phyloP scores from a whole-genome alignment of 306 rosid genomes.

The Sesbania bispinosa region DNA sequence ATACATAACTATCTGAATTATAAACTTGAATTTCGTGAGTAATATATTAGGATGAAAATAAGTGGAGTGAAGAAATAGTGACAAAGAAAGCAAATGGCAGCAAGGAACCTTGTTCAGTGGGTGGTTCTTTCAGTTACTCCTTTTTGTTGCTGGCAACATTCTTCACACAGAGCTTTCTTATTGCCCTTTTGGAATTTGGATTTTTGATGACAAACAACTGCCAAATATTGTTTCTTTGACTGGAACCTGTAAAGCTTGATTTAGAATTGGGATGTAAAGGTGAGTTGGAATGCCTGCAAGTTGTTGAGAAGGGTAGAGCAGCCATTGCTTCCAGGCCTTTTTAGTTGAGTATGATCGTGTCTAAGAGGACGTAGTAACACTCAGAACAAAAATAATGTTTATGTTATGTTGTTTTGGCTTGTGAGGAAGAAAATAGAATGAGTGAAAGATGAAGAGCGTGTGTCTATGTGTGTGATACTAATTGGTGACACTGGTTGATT shows the following conservation, averaged over 20 bases:
- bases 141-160: slow-evolving; percentile 43
- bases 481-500: not conserved
- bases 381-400: slow-evolving; percentile 13
- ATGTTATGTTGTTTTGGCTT: not conserved
- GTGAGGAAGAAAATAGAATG: slow-evolving; percentile 1
- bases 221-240: slow-evolving; percentile 27
- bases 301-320: slow-evolving; percentile 43
- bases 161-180: slow-evolving; percentile 42
- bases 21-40: slow-evolving; percentile 11
- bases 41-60: not conserved
- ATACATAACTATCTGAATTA: not conserved
- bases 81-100: not conserved
- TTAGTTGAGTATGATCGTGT: not conserved
- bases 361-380: not conserved
- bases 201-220: slow-evolving; percentile 32
- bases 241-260: slow-evolving; percentile 32
- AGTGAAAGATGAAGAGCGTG: slow-evolving; percentile 34
- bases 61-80: not conserved
- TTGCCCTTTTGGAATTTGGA: slow-evolving; percentile 25
- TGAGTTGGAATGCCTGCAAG: slow-evolving; percentile 32
- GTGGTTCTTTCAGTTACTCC: slow-evolving; percentile 36
- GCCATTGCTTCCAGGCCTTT: slow-evolving; percentile 37
- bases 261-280: slow-evolving; percentile 17
- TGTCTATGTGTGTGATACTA: too few relatives aligned
- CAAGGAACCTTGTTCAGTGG: slow-evolving; percentile 33